Evolutionary conservation across 73 alveolate species (phyloP).

Genomic region (Uronychia binucleata): DNA sequence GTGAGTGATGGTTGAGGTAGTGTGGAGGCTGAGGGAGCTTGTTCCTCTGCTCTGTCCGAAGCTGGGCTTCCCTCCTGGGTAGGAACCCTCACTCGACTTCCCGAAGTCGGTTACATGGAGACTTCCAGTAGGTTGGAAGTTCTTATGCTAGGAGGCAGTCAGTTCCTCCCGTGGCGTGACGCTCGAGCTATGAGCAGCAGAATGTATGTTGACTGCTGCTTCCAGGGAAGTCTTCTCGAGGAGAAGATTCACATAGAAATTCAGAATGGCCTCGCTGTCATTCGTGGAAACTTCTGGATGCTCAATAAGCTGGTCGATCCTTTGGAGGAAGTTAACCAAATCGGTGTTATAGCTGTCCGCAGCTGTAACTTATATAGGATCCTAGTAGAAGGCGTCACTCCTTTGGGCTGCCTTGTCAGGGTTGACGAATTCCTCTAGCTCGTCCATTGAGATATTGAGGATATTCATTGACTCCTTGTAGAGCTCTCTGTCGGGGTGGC

Average conservation of each 20-base stretch:
- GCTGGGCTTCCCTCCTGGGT: not conserved
- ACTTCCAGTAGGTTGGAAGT: not conserved
- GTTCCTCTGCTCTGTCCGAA: not conserved
- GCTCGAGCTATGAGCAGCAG: too few relatives aligned
- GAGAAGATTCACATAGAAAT: not conserved
- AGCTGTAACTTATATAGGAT: not conserved
- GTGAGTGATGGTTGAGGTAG: too few relatives aligned
- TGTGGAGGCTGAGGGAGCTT: not conserved
- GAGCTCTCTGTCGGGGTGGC: conserved; percentile 42
- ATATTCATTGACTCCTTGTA: conserved; percentile 64
- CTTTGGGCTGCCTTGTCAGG: conserved; percentile 15
- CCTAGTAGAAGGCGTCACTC: not conserved
- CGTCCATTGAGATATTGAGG: conserved; percentile 52
- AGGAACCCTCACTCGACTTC: not conserved
- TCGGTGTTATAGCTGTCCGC: not conserved
- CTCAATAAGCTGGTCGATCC: not conserved
- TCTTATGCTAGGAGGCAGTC: not conserved
- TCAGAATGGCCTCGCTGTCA: conserved; percentile 5
- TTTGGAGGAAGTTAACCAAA: not conserved
- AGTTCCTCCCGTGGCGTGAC: too few relatives aligned
- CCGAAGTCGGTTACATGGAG: not conserved
- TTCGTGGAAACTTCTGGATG: not conserved
- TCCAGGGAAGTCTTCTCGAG: conserved; percentile 14
- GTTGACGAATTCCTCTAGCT: conserved; percentile 60
- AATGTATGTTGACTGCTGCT: not conserved